phyloP scores from a whole-genome alignment of 352 stramenopile genomes.

The Globisporangium alternatum region DNA sequence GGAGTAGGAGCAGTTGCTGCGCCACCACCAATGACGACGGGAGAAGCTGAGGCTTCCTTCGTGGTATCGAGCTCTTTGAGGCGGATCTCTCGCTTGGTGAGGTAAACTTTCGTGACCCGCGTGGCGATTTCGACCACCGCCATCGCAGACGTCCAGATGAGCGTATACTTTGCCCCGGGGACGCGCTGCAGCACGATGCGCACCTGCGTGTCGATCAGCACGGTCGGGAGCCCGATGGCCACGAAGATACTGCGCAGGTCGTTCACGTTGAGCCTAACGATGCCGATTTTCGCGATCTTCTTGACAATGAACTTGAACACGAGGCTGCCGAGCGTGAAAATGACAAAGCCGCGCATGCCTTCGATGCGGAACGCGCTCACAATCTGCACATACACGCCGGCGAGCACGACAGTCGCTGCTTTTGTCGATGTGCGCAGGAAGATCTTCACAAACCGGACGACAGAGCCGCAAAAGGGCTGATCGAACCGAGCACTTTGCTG shows the following conservation, averaged over 20 bases:
- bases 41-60: no score
- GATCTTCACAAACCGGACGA: neutral
- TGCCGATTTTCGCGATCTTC: constrained; percentile 25
- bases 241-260: constrained; percentile 38
- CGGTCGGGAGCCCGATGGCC: constrained; percentile 29
- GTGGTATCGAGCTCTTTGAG: neutral
- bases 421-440: neutral
- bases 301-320: constrained; percentile 28
- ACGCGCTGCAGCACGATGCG: constrained; percentile 30
- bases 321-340: constrained; percentile 7
- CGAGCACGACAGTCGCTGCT: neutral
- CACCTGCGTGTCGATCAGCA: constrained; percentile 44
- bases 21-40: no score
- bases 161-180: constrained; percentile 20
- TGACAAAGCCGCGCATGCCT: neutral
- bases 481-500: neutral
- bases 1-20: no score
- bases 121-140: constrained; percentile 29
- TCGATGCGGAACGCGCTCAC: neutral
- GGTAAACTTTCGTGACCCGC: constrained; percentile 18
- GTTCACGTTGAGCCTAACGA: constrained; percentile 26
- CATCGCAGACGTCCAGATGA: constrained; percentile 23
- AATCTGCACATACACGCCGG: constrained; percentile 6
- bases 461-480: neutral
- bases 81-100: constrained; percentile 1